Conservation (phyloP, 768 basidiomycete species). For the Cubamyces lactineus region DNA sequence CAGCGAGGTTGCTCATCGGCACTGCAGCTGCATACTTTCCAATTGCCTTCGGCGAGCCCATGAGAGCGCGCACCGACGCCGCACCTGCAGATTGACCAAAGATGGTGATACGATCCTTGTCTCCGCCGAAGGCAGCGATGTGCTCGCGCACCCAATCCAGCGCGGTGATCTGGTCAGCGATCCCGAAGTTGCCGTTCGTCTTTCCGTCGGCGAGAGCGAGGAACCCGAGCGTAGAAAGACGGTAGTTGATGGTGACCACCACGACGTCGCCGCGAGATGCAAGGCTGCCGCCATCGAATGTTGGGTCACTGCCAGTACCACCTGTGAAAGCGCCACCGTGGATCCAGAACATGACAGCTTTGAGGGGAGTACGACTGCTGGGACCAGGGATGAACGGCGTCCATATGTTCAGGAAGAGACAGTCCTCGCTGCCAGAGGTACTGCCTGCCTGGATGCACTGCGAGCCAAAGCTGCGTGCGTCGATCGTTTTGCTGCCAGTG, state of each 20-base stretch:
- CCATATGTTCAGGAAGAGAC: slow-evolving; percentile 51
- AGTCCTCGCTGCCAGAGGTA: slow-evolving; percentile 44
- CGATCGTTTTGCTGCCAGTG: slow-evolving; percentile 33
- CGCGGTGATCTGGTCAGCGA: slow-evolving; percentile 47
- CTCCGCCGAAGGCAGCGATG: slow-evolving; percentile 61
- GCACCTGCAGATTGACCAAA: slow-evolving; percentile 60
- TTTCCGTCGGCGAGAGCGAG: slow-evolving; percentile 45
- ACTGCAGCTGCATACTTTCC: slow-evolving; percentile 40
- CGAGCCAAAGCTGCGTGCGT: slow-evolving; percentile 35
- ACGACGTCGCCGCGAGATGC: slow-evolving; percentile 49
- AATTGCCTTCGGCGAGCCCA: slow-evolving; percentile 37
- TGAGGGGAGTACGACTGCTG: slow-evolving; percentile 30
- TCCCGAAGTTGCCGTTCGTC: slow-evolving; percentile 50
- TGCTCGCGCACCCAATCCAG: slow-evolving; percentile 53
- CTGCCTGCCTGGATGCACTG: slow-evolving; percentile 31
- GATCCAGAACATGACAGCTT: slow-evolving; percentile 55
- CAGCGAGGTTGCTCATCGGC: slow-evolving; percentile 50
- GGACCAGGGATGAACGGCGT: slow-evolving; percentile 44
- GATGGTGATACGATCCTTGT: slow-evolving; percentile 54
- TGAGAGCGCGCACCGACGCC: slow-evolving; percentile 42
- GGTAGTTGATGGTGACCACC: slow-evolving; percentile 43
- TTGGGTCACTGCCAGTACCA: slow-evolving; percentile 43
- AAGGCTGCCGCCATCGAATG: slow-evolving; percentile 49
- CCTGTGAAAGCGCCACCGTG: slow-evolving; percentile 52
- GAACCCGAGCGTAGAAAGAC: slow-evolving; percentile 47